These are phyloP conservation scores for Ophiosphaerella herpotricha DNA, from an alignment of 2,329 filamentous ascomycete genomes.

Conservation along the genomic window DNA sequence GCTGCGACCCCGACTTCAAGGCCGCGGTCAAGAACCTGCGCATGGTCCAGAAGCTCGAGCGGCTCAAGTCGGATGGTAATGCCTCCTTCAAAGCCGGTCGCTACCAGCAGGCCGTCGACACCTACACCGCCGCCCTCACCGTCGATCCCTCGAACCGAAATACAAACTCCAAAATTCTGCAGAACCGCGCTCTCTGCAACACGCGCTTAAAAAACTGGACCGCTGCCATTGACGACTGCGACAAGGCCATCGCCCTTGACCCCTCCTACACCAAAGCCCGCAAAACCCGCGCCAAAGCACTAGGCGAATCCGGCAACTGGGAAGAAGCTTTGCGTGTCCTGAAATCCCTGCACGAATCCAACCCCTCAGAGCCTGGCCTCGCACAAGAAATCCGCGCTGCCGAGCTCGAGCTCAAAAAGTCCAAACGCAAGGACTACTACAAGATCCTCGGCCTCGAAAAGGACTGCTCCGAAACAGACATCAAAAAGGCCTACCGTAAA, in stretches of 20 bases:
- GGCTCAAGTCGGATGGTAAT: constrained; percentile 94
- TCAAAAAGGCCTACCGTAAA: constrained; percentile 97
- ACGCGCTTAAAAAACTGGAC: constrained; percentile 84
- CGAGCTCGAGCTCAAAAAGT: constrained; percentile 96
- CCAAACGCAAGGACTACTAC: constrained; percentile 96
- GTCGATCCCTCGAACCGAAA: constrained; percentile 88
- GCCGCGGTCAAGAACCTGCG: constrained; percentile 87
- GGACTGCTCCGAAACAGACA: constrained; percentile 78
- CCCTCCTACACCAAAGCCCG: constrained; percentile 85
- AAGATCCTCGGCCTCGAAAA: constrained; percentile 92
- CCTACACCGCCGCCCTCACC: constrained; percentile 80
- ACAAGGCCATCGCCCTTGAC: constrained; percentile 80
- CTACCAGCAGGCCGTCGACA: constrained; percentile 79
- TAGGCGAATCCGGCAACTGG: constrained; percentile 86
- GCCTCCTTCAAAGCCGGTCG: constrained; percentile 82
- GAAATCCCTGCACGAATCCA: constrained; percentile 82
- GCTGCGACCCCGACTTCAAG: constrained; percentile 88
- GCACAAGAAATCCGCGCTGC: constrained; percentile 85
- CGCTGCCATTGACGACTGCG: constrained; percentile 82
- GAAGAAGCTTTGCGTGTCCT: constrained; percentile 88
- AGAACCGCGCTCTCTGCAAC: constrained; percentile 87
- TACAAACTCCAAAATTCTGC: constrained; percentile 91
- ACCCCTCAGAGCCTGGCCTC: constrained; percentile 80
- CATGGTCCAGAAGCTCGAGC: constrained; percentile 87
- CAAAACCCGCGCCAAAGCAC: constrained; percentile 90